Conservation (phyloP, 2,329 filamentous ascomycete species). For the Pyrenochaeta sp. region DNA sequence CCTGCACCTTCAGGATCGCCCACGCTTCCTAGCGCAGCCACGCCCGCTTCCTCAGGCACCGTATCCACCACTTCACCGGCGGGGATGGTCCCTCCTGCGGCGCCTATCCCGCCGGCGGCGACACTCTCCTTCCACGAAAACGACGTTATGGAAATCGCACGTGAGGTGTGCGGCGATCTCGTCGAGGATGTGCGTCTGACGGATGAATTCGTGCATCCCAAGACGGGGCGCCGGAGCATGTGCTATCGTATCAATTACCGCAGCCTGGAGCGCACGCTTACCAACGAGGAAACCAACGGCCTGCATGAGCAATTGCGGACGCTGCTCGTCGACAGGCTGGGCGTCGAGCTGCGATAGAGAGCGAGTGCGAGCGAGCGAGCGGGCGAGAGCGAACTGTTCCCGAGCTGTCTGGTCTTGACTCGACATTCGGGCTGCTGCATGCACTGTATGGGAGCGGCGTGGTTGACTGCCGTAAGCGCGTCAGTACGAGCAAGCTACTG, state of each 20-base stretch:
- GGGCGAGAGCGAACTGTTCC: too few species aligned
- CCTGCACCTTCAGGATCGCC: slow-evolving; percentile 5
- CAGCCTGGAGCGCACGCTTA: slow-evolving; percentile 88
- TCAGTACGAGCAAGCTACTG: slow-evolving; percentile 1
- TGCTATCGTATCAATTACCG: slow-evolving; percentile 95
- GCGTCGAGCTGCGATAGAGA: slow-evolving; percentile 80
- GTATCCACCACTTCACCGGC: neutral
- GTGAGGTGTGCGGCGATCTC: slow-evolving; percentile 79
- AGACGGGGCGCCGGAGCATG: slow-evolving; percentile 80
- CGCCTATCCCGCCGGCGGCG: slow-evolving; percentile 50
- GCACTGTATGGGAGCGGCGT: neutral
- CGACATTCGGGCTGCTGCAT: neutral
- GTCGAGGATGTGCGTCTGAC: slow-evolving; percentile 87
- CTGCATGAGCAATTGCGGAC: slow-evolving; percentile 74
- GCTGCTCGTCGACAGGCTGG: slow-evolving; percentile 72
- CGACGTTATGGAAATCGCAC: slow-evolving; percentile 95
- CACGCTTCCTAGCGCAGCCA: slow-evolving; percentile 1
- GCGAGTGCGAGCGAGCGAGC: too few species aligned
- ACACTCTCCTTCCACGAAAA: slow-evolving; percentile 78
- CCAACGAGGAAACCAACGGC: slow-evolving; percentile 78
- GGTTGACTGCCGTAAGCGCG: neutral
- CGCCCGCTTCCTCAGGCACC: neutral
- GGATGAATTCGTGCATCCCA: slow-evolving; percentile 89
- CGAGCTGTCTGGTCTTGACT: too few species aligned
- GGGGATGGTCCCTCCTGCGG: too few species aligned